Percentiles rank a stretch among this genome's conserved stretches.
Evolutionary conservation across 345 rosid species (phyloP).

Genomic region (Orychophragmus violaceus): DNA sequence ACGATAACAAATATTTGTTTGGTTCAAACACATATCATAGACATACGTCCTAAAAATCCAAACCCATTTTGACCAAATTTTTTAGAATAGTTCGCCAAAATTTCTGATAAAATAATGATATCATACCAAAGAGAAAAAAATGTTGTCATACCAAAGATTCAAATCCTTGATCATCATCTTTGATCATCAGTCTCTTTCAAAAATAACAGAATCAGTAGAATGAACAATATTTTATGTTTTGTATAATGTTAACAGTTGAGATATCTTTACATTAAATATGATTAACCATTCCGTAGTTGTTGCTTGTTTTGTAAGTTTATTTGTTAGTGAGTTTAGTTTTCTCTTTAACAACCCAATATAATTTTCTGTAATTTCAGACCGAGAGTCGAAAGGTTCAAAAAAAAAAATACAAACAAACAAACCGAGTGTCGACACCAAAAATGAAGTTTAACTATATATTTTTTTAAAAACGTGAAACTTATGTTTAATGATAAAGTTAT

Average conservation of each 20-base stretch:
- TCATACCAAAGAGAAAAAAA: no score
- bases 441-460: neutral
- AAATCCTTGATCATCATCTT: no score
- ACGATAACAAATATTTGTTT: no score
- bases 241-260: neutral
- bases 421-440: neutral
- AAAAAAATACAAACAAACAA: no score
- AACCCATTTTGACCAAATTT: no score
- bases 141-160: neutral
- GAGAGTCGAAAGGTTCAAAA: no score
- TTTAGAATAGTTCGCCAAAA: no score
- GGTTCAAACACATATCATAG: no score
- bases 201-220: neutral
- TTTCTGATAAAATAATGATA: no score
- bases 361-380: neutral
- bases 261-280: neutral
- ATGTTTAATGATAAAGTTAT: neutral
- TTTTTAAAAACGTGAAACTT: neutral
- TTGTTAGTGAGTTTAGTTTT: neutral
- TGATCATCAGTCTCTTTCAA: neutral
- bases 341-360: neutral
- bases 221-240: neutral
- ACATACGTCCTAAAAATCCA: no score
- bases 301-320: neutral
- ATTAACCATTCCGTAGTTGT: neutral